A percentile compares a stretch with the other conserved stretches of the same genome.
Evolutionary conservation across 805 yeast species (phyloP).

Genomic region (Kuraishia cidri): DNA sequence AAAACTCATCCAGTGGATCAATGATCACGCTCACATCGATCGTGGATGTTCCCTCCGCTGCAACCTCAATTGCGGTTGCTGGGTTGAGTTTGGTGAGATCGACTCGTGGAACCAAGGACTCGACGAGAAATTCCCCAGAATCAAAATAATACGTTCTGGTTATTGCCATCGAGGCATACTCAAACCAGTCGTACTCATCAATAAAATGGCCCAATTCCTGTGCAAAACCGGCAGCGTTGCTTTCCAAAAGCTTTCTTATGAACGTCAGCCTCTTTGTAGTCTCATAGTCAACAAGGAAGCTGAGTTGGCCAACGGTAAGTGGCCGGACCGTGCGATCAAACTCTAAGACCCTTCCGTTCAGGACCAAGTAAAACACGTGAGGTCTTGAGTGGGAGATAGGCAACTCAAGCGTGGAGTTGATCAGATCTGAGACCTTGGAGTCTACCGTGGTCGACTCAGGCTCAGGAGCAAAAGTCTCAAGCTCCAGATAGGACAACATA

Average conservation of each 20-base stretch:
- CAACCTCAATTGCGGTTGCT: constrained; percentile 13
- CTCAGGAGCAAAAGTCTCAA: too few relatives aligned
- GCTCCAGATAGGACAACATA: too few relatives aligned
- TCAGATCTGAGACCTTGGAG: too few relatives aligned
- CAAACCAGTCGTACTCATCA: constrained; percentile 11
- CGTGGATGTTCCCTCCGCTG: constrained; percentile 13
- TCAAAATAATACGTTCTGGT: constrained; percentile 13
- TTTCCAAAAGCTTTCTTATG: too few relatives aligned
- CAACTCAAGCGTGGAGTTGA: too few relatives aligned
- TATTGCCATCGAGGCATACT: constrained; percentile 11
- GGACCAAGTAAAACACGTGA: constrained; percentile 30
- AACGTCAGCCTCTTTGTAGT: constrained; percentile 28
- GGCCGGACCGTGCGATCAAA: constrained; percentile 16
- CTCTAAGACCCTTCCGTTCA: constrained; percentile 47
- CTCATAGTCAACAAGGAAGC: constrained; percentile 36
- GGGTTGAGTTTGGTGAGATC: constrained; percentile 23
- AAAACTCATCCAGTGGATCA: constrained; percentile 64
- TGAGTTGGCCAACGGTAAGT: constrained; percentile 17
- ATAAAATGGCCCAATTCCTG: too few relatives aligned
- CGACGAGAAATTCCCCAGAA: constrained; percentile 29
- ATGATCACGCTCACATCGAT: constrained; percentile 51
- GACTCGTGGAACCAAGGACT: constrained; percentile 34
- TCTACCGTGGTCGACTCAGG: too few relatives aligned
- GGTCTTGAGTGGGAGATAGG: too few relatives aligned
- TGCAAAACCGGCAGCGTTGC: too few relatives aligned